These are phyloP conservation scores for Asclepias syriaca DNA, from an alignment of 257 asterid genomes.

Conservation along the genomic window DNA sequence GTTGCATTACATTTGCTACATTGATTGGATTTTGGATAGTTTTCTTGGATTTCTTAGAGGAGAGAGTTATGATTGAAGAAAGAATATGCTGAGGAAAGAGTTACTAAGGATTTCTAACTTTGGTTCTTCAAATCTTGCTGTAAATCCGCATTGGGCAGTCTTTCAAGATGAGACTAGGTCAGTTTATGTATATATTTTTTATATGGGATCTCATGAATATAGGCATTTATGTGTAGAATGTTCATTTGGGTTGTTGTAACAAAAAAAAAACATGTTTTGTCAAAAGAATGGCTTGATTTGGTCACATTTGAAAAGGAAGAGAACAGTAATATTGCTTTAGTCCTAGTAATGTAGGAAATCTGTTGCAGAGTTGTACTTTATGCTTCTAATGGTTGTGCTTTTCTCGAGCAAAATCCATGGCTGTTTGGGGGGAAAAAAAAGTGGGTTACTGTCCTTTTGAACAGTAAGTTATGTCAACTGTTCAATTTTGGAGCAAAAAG, in stretches of 20 bases:
- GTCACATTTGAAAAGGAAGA: background rate
- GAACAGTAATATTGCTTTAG: constrained; percentile 9
- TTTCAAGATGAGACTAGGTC: constrained; percentile 59
- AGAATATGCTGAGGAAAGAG: constrained; percentile 23
- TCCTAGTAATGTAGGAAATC: background rate
- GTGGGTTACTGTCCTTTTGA: constrained; percentile 8
- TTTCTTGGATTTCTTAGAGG: background rate
- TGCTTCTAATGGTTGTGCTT: constrained; percentile 22
- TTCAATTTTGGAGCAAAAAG: background rate
- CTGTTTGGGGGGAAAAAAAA: background rate
- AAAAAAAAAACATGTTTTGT: background rate
- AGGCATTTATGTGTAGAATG: background rate
- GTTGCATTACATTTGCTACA: constrained; percentile 10
- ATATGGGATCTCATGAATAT: background rate
- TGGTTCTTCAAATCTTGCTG: constrained; percentile 22
- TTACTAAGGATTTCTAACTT: constrained; percentile 20
- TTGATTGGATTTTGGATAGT: background rate
- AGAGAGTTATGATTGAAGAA: constrained; percentile 18
- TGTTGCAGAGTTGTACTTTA: constrained; percentile 12
- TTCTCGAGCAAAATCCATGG: constrained; percentile 6
- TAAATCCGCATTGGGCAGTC: constrained; percentile 19
- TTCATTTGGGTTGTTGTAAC: background rate
- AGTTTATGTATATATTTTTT: constrained; percentile 9
- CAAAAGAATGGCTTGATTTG: background rate
- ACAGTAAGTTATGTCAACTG: background rate